Evolutionary conservation across 75 land plant species (phyloP), one percentile per base, ranked within the genome.

Genomic region (Pinus tabuliformis): DNA sequence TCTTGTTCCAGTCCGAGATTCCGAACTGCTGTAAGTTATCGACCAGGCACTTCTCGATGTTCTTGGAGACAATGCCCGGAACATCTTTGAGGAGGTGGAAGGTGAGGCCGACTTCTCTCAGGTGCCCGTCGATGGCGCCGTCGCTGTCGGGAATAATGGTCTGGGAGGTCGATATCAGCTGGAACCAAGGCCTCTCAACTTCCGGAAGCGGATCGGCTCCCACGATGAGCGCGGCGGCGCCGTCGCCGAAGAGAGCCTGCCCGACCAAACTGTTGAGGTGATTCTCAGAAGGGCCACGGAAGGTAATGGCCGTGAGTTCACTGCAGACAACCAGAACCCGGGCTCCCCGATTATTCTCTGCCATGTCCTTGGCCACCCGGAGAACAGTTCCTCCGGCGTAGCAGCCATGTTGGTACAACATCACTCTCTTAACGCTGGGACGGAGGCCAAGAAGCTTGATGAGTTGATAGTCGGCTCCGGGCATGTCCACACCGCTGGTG

Each of bases 51-150:
- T 66, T 66, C 49, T 57, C 83, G 7, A 87, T 83, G 86, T 84
- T 83, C 81, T 84, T 81, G 6, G 89, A 81, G 37, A 87, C 83
- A 75, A 87, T 74, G 72, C 83, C 86, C 49, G 89, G 89, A 15
- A 87, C 89, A 71, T 87, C 89, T 75, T 87, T 87, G 16, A 81
- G 64, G 37, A 87, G 83, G 78, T 87, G 89, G 78, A 87, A 84
- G 21, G 81, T 79, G 13, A 87, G 82, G 13, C 89, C 89, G 9
- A 75, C 79, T 60, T 87, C 89, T 16, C 82, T 59, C 58, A 87
- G 79, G 78, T 87, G 89, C 3, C 89, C 89, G 14, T 77, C 75
- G 28, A 83, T 83, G 28, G 85, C 83, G 20, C 86, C 89, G 59
- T 87, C 83, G 70, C 87, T 84, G 74, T 87, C 86, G 11, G 89